phyloP scores from a whole-genome alignment of 768 basidiomycete species.

The Neoboletus magnificus region DNA sequence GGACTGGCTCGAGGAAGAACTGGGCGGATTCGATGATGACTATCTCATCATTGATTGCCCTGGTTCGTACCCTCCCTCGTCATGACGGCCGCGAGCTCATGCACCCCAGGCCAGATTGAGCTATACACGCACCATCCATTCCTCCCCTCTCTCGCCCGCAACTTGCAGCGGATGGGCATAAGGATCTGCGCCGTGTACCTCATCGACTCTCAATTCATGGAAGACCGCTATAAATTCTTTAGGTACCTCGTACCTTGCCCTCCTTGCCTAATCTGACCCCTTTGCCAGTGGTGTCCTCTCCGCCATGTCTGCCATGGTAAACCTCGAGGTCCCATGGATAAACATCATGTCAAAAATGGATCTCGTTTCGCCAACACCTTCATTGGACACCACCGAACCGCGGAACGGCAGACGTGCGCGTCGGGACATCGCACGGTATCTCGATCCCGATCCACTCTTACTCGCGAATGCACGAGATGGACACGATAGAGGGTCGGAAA shows the following conservation, averaged over 20 bases:
- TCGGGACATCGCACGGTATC: constrained; percentile 89
- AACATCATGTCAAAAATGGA: constrained; percentile 99
- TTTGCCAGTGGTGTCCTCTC: constrained; percentile 79
- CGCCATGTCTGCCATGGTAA: constrained; percentile 99
- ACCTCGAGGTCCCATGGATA: constrained; percentile 94
- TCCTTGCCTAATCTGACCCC: constrained; percentile 1
- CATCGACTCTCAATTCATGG: constrained; percentile 99
- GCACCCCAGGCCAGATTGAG: constrained; percentile 83
- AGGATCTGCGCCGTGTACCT: constrained; percentile 89
- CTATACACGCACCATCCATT: constrained; percentile 98
- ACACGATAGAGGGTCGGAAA: constrained; percentile 42
- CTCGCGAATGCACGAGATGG: constrained; percentile 53
- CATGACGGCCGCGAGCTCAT: constrained; percentile 5
- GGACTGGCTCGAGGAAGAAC: constrained; percentile 97
- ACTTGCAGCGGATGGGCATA: constrained; percentile 72
- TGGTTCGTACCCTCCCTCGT: constrained; percentile 42
- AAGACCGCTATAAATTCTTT: constrained; percentile 98
- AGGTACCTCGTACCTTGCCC: constrained; percentile 45
- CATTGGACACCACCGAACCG: constrained; percentile 43
- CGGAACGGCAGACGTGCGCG: constrained; percentile 70
- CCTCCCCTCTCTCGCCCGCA: constrained; percentile 83
- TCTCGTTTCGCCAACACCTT: constrained; percentile 56
- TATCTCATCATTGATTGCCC: constrained; percentile 93
- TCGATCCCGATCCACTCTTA: constrained; percentile 92
- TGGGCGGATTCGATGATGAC: constrained; percentile 93